phyloP scores from a whole-genome alignment of 192 early-diverging fungal genomes.

The Coemansia sp. region DNA sequence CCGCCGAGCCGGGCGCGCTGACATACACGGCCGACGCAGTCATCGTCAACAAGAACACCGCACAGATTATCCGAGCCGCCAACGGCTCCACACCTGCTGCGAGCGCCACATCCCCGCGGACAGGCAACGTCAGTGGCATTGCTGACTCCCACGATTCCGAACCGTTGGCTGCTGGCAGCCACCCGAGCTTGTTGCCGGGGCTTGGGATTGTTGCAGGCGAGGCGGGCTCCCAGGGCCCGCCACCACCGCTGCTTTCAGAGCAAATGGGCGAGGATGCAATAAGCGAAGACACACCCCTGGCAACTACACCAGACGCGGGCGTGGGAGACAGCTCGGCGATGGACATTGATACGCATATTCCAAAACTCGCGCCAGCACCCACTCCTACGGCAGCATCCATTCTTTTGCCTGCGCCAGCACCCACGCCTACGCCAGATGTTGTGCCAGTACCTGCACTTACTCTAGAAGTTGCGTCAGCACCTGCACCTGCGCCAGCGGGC shows the following conservation, averaged over 20 bases:
- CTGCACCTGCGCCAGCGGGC: neutral
- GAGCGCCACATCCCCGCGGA: neutral
- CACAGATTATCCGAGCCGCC: conserved; percentile 14
- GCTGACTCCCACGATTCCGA: neutral
- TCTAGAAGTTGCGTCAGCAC: neutral
- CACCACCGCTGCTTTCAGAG: neutral
- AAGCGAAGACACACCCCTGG: neutral
- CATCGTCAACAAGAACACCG: conserved; percentile 17
- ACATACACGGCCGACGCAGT: conserved; percentile 34
- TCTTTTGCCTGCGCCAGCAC: neutral
- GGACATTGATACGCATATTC: conserved; percentile 4
- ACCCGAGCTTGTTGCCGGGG: neutral
- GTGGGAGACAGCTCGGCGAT: conserved; percentile 3
- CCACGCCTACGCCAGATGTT: neutral
- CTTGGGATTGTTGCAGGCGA: conserved; percentile 3
- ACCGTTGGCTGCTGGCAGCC: neutral
- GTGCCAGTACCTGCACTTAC: neutral
- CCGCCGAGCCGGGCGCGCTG: conserved; percentile 15
- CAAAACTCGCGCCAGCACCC: neutral
- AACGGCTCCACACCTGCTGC: neutral
- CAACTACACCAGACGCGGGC: neutral
- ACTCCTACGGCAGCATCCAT: neutral
- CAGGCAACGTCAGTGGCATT: neutral
- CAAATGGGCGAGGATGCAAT: neutral
- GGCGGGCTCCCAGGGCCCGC: neutral